These are phyloP conservation scores for Melanomma pulvis-pyrius DNA, from an alignment of 495 filamentous ascomycete species.

Conservation along the genomic window DNA sequence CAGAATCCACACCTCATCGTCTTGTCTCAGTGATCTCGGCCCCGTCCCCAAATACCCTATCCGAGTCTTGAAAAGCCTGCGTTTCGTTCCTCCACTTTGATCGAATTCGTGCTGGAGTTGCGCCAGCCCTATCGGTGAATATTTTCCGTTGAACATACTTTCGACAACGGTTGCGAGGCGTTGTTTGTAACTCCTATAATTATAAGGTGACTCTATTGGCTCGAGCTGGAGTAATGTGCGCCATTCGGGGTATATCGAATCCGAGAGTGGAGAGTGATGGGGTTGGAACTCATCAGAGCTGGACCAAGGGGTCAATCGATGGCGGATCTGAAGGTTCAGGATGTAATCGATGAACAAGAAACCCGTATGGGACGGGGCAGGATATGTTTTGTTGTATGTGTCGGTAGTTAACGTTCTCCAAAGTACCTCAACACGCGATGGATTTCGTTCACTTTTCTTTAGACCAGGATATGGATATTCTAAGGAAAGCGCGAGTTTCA, in stretches of 20 bases:
- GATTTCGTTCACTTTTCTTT: background rate
- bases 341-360: conserved; percentile 34
- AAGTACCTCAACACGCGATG: conserved; percentile 29
- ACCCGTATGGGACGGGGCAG: conserved; percentile 17
- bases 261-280: conserved; percentile 29
- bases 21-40: conserved; percentile 8
- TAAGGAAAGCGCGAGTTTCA: conserved; percentile 25
- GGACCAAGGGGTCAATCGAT: conserved; percentile 34
- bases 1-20: conserved; percentile 33
- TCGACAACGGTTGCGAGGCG: conserved; percentile 23
- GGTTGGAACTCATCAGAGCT: conserved; percentile 33
- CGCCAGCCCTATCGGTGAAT: conserved; percentile 31
- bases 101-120: conserved; percentile 34
- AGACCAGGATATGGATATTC: conserved; percentile 22
- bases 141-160: conserved; percentile 32
- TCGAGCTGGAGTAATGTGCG: conserved; percentile 22
- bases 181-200: conserved; percentile 10
- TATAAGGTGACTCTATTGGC: conserved; percentile 18
- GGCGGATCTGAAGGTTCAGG: conserved; percentile 32
- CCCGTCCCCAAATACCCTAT: conserved; percentile 26
- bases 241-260: conserved; percentile 34
- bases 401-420: conserved; percentile 32
- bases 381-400: conserved; percentile 21
- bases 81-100: conserved; percentile 21
- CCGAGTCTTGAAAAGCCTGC: conserved; percentile 26